Conservation (phyloP, 768 basidiomycete species). For the Boletus vermiculosoides region DNA sequence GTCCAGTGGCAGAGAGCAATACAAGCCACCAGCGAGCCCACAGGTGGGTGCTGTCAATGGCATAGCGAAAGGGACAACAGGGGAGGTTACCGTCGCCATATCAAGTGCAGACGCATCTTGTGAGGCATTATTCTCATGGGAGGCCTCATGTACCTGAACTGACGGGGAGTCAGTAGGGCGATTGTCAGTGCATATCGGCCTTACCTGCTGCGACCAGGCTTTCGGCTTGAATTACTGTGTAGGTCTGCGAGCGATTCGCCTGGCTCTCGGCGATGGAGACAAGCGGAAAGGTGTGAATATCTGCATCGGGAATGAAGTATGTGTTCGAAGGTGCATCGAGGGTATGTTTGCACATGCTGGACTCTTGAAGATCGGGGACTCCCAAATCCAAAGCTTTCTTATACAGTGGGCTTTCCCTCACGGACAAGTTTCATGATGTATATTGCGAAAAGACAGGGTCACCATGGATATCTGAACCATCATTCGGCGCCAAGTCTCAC, state of each 20-base stretch:
- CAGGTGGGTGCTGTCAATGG: neutral
- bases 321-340: neutral
- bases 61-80: neutral
- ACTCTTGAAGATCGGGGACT: neutral
- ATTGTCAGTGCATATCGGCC: neutral
- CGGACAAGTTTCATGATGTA: neutral
- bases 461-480: too few species aligned
- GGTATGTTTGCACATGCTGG: conserved; percentile 2
- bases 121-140: neutral
- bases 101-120: neutral
- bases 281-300: too few species aligned
- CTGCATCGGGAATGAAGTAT: neutral
- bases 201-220: neutral
- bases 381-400: neutral
- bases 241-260: neutral
- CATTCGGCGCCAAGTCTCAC: too few species aligned
- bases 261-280: neutral
- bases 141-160: neutral
- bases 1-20: conserved; percentile 2
- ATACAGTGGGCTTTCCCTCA: neutral
- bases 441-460: too few species aligned
- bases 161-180: neutral
- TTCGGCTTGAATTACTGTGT: neutral
- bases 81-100: neutral
- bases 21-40: neutral